A percentile compares a stretch with the other conserved stretches of the same genome.
Evolutionary conservation across 352 stramenopile species (phyloP).

Genomic region (Phytophthora sojae): DNA sequence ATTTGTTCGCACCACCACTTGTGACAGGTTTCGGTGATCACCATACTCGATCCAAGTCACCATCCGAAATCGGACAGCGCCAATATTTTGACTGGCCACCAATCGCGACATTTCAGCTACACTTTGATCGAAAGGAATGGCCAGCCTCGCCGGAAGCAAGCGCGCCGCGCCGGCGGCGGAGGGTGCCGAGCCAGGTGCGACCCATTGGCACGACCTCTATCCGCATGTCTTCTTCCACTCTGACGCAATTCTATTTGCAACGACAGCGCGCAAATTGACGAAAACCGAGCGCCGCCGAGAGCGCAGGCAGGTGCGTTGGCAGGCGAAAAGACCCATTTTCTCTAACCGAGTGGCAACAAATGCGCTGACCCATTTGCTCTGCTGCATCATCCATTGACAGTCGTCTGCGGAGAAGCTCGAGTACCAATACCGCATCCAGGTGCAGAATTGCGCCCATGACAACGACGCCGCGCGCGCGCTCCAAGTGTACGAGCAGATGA

Average conservation of each 20-base stretch:
- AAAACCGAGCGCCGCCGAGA: constrained; percentile 56
- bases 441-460: constrained; percentile 53
- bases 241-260: background rate
- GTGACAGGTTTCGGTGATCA: background rate
- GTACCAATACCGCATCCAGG: constrained; percentile 47
- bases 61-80: background rate
- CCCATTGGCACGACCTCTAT: background rate
- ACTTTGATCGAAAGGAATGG: constrained; percentile 41
- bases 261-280: constrained; percentile 32
- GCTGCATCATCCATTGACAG: constrained; percentile 25
- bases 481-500: constrained; percentile 63
- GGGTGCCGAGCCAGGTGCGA: constrained; percentile 24
- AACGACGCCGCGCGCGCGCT: constrained; percentile 51
- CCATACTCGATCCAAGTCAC: background rate
- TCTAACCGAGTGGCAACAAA: background rate
- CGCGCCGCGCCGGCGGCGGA: constrained; percentile 21
- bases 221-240: background rate
- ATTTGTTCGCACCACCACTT: background rate
- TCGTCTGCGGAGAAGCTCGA: constrained; percentile 49
- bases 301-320: constrained; percentile 51
- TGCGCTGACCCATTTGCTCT: background rate
- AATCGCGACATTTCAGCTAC: background rate
- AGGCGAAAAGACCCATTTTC: background rate
- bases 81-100: background rate
- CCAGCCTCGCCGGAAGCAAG: constrained; percentile 39